Conservation (phyloP, 805 yeast genomes). For the Starmerella potacharoeniae region DNA sequence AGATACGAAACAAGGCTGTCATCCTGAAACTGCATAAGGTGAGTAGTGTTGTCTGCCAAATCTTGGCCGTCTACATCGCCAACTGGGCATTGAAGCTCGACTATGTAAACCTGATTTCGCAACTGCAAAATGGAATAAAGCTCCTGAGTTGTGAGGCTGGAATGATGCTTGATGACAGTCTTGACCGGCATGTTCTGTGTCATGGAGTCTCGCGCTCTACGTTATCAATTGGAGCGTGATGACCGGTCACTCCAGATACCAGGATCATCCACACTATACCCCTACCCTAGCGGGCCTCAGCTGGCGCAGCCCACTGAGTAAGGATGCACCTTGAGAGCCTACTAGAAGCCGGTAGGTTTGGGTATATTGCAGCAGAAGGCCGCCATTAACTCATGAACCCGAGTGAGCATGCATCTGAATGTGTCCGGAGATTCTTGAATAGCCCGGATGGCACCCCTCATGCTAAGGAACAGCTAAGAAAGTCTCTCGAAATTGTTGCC, state of each 20-base stretch:
- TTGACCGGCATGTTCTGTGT: neutral
- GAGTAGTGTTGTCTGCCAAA: constrained; percentile 10
- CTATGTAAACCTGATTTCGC: constrained; percentile 20
- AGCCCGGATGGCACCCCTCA: constrained; percentile 4
- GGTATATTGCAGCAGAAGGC: too few relatives aligned
- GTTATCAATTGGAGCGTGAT: neutral
- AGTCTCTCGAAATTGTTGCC: constrained; percentile 23
- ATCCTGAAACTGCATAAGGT: constrained; percentile 8
- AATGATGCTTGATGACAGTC: constrained; percentile 5
- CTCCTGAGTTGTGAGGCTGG: constrained; percentile 4
- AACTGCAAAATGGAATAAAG: constrained; percentile 17
- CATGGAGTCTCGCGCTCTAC: neutral
- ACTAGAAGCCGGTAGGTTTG: too few relatives aligned
- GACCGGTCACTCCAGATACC: neutral
- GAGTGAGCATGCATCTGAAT: constrained; percentile 1
- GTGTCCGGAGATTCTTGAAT: constrained; percentile 3
- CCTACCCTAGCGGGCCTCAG: neutral
- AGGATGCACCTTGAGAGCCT: neutral
- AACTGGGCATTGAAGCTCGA: constrained; percentile 20
- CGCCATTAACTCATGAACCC: neutral
- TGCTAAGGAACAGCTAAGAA: constrained; percentile 22
- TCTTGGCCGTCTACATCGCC: constrained; percentile 21
- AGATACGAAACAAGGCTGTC: constrained; percentile 9
- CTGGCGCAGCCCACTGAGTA: neutral
- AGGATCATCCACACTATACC: neutral